These are phyloP conservation scores for Microthlaspi erraticum DNA, from an alignment of 345 rosid species.

Conservation along the genomic window DNA sequence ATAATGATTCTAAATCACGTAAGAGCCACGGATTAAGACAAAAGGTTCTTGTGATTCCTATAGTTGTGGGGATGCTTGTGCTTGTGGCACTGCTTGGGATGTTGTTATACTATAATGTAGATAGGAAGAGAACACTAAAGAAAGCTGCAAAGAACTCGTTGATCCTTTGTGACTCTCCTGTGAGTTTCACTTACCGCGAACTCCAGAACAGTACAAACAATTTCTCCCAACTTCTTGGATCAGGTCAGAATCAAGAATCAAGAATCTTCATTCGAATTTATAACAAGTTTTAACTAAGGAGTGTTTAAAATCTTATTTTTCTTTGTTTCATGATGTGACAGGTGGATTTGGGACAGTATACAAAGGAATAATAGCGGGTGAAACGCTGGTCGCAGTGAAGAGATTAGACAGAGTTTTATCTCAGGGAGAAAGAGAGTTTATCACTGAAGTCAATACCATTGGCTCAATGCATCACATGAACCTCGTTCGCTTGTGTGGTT, in stretches of 20 bases:
- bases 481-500: slow-evolving; percentile 75
- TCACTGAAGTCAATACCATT: slow-evolving; percentile 86
- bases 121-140: slow-evolving; percentile 57
- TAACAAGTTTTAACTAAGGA: background rate
- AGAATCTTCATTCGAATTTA: background rate
- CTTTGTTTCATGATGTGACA: slow-evolving; percentile 16
- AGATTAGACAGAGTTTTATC: slow-evolving; percentile 67
- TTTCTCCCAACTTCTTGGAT: slow-evolving; percentile 78
- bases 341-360: slow-evolving; percentile 89
- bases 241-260: slow-evolving; percentile 53
- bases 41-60: slow-evolving; percentile 67
- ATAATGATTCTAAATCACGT: slow-evolving; percentile 19
- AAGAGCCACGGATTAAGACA: slow-evolving; percentile 35
- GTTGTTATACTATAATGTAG: slow-evolving; percentile 67
- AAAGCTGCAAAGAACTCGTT: slow-evolving; percentile 58
- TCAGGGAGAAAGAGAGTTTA: slow-evolving; percentile 73
- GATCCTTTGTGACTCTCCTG: slow-evolving; percentile 68
- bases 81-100: slow-evolving; percentile 68
- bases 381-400: slow-evolving; percentile 66
- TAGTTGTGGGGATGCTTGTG: slow-evolving; percentile 62
- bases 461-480: slow-evolving; percentile 89
- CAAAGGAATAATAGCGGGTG: slow-evolving; percentile 60
- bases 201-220: slow-evolving; percentile 67
- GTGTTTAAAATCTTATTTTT: background rate
- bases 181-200: slow-evolving; percentile 71